These are phyloP conservation scores for Triticum aestivum DNA, from an alignment of 176 grass and related monocot genomes.

Conservation along the genomic window IWGSC_CS_RefSeq_v2.1 NC_057811.1:16699267-16699766, in stretches of 20 bases:
- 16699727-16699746: not conserved
- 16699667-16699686: not conserved
- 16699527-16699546: conserved; percentile 11
- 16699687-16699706: not conserved
- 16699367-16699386: too few species aligned
- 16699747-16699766: too few species aligned
- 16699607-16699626: not conserved
- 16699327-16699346: too few species aligned
- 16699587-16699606: conserved; percentile 4
- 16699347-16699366: too few species aligned
- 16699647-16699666: not conserved
- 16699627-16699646: not conserved
- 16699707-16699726: not conserved
- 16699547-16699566: conserved; percentile 37
- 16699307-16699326: too few species aligned
- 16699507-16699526: not conserved
- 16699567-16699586: conserved; percentile 5
- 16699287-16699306: too few species aligned
- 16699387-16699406: too few species aligned
- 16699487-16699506: not conserved
- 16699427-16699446: too few species aligned
- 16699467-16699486: not conserved
- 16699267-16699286: too few species aligned
- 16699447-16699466: not conserved
- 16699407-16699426: too few species aligned